Percentiles rank a stretch among this genome's conserved stretches.
Evolutionary conservation across 495 filamentous ascomycete species (phyloP).

Genomic region (Staphylotrichum longicolle): DNA sequence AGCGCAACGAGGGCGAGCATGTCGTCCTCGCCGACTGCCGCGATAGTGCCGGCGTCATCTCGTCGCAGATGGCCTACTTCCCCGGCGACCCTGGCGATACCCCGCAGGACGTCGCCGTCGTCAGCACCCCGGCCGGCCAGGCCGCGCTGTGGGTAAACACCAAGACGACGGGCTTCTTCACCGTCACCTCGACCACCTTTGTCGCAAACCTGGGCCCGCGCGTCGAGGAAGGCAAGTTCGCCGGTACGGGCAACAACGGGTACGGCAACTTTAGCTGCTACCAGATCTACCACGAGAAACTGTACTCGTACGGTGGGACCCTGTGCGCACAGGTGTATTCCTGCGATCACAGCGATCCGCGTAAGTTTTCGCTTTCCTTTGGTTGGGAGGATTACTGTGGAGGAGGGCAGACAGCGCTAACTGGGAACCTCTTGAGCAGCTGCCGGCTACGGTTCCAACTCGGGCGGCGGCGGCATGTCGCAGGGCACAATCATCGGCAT

Average conservation of each 20-base stretch:
- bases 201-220: conserved; percentile 31
- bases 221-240: conserved; percentile 34
- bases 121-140: conserved; percentile 29
- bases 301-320: conserved; percentile 33
- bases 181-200: conserved; percentile 35
- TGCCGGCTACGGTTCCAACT: neutral
- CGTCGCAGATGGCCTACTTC: conserved; percentile 44
- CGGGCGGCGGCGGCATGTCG: conserved; percentile 14
- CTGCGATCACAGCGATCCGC: conserved; percentile 36
- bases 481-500: conserved; percentile 29
- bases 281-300: conserved; percentile 28
- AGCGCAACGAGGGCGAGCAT: conserved; percentile 25
- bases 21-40: conserved; percentile 37
- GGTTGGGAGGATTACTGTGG: too few relatives aligned
- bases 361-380: conserved; percentile 23
- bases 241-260: conserved; percentile 40
- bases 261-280: conserved; percentile 40
- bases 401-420: too few relatives aligned
- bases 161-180: conserved; percentile 36
- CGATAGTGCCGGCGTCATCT: conserved; percentile 21
- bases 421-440: too few relatives aligned
- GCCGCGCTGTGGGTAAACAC: conserved; percentile 36
- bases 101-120: conserved; percentile 36
- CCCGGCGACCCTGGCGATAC: conserved; percentile 15
- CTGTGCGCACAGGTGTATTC: conserved; percentile 37